Evolutionary conservation across 176 grass and related monocot species (phyloP), one percentile per base, ranked within the genome.

Genomic region (Avena eriantha): DNA sequence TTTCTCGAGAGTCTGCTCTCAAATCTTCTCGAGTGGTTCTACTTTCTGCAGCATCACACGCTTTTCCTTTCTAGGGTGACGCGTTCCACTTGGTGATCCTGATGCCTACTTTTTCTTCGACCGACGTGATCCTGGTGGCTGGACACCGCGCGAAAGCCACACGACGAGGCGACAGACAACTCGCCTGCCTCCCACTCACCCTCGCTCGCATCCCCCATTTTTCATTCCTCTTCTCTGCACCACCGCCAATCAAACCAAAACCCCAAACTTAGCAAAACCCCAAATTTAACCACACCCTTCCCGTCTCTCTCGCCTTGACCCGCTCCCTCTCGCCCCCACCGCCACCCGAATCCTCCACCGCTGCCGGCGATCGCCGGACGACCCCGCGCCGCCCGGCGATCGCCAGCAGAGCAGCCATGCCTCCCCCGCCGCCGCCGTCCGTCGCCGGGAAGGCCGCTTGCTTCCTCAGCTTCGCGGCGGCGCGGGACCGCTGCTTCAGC

Each of bases 381-480:
- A 50, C 45, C 29, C 41, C 23, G 45, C 43, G 36, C 86, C 81
- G 69, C 36, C 67, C 67, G 72, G 34, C 39, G 51, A 53, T 51
- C 26, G 69, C 49, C 89, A 31, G 26, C 63, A 1, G 0, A 16
- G 24, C 63, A 66, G 15, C 81, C 79, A 93, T 91, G 86, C 88
- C 88, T 82, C 84, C 69, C 68, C 80, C 84, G 0, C 80, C 84
- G 0, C 84, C 79, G 29, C 88, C 79, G 80, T 64, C 83, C 47
- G 17, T 59, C 65, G 80, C 88, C 88, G 26, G 45, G 55, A 72
- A 67, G 80, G 68, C 85, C 58, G 43, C 60, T 47, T 76, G 73
- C 71, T 85, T 85, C 81, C 82, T 92, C 84, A 98, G 93, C 92
- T 88, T 98, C 85, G 91, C 96, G 31, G 93, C 87, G 53, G 79